Evolutionary conservation across 2,329 filamentous ascomycete species (phyloP), one percentile per base, ranked within the genome.

Genomic region (Davidsoniella australis): DNA sequence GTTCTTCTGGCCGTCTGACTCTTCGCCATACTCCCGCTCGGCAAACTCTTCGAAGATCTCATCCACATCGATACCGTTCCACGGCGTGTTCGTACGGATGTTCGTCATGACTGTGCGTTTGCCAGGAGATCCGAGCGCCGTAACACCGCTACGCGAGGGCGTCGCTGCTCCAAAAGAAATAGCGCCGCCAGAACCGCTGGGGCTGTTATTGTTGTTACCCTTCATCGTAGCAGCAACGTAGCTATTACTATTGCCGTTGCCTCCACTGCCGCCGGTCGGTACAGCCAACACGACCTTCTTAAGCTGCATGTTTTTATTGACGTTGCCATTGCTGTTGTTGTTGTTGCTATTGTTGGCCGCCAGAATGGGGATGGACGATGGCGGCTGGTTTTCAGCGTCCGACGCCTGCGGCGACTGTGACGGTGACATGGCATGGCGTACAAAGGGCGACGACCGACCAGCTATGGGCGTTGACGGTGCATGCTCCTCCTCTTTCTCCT

Each of bases 31-130:
- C 29, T 17, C n/a, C 20, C 42, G 16, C 23, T 29, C 12, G 29
- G 41, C 45, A 1, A 66, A 64, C 2, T 65, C 57, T 59, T 69
- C 61, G 60, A 91, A 79, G 1, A 91, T 67, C 1, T 72, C 66
- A 26, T 95, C 88, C 3, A 94, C 69, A 57, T 94, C 85, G 2
- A 82, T 71, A 0, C 82, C 69, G 4, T 71, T 72, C 89, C 89
- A 96, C 0, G 78, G 66, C 6, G 67, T 64, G 2, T 68, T 72
- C 56, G 71, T 76, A 44, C 79, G 67, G 17, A 80, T 69, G 1
- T 53, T 49, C 14, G 39, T 50, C 54, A 63, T 59, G 1, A 53
- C 46, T 17, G 47, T 53, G n/a, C 39, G 23, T 38, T 53, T 53
- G 4, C 44, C 29, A 4, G 51, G 51, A 1, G 47, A 47, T 24